These are phyloP conservation scores for Blastomyces emzantsi DNA, from an alignment of 2,329 filamentous ascomycete species.

Conservation along the genomic window DNA sequence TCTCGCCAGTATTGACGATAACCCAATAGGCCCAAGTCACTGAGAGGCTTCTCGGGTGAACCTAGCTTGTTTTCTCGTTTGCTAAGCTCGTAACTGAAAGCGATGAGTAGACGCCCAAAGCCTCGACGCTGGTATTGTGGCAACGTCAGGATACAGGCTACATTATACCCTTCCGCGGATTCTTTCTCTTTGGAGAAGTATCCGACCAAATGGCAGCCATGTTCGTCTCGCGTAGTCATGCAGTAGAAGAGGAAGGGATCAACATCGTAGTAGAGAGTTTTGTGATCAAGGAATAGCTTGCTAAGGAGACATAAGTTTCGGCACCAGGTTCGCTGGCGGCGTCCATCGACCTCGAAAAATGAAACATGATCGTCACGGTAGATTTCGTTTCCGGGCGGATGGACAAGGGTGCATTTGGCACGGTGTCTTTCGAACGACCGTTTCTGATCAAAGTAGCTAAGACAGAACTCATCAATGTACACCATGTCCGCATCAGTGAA, in stretches of 20 bases:
- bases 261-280: slow-evolving; percentile 96
- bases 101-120: slow-evolving; percentile 85
- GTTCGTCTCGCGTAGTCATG: slow-evolving; percentile 85
- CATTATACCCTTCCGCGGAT: slow-evolving; percentile 91
- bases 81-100: slow-evolving; percentile 94
- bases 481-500: slow-evolving; percentile 85
- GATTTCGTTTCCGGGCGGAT: slow-evolving; percentile 96
- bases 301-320: slow-evolving; percentile 93
- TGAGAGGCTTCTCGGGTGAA: slow-evolving; percentile 92
- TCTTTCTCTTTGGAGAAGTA: slow-evolving; percentile 99
- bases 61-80: slow-evolving; percentile 93
- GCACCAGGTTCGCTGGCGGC: slow-evolving; percentile 97
- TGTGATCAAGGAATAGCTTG: slow-evolving; percentile 96
- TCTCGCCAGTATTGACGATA: slow-evolving; percentile 99
- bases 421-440: slow-evolving; percentile 80
- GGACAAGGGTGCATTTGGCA: slow-evolving; percentile 78
- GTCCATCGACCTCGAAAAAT: slow-evolving; percentile 95
- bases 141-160: slow-evolving; percentile 93
- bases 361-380: slow-evolving; percentile 86
- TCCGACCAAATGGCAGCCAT: slow-evolving; percentile 94
- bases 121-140: slow-evolving; percentile 95
- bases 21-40: slow-evolving; percentile 82
- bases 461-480: slow-evolving; percentile 95
- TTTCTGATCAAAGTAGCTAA: slow-evolving; percentile 77
- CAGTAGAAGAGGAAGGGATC: slow-evolving; percentile 97